Percentiles rank a stretch among this genome's conserved stretches.
Conservation (phyloP, 2,329 filamentous ascomycete species). For the Cercospora sesami region DNA sequence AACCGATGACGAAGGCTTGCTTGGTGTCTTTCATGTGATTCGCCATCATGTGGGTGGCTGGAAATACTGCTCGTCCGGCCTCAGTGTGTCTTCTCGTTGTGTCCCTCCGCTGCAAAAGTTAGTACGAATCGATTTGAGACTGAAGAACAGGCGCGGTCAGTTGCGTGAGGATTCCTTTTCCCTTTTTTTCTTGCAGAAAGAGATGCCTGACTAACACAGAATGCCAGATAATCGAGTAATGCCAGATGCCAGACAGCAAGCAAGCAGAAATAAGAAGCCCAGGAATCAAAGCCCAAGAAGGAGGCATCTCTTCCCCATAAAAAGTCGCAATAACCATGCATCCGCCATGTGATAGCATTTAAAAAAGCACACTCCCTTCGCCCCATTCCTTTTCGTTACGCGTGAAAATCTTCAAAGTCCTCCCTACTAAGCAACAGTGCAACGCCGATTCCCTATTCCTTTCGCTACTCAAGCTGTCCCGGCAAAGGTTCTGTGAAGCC, state of each 20-base stretch:
- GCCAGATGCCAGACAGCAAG: neutral
- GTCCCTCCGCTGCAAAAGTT: neutral
- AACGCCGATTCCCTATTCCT: neutral
- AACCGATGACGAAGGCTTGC: neutral
- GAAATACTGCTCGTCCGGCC: no score
- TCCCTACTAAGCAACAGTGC: neutral
- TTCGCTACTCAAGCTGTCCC: neutral
- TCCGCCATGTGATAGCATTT: neutral
- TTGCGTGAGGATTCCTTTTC: neutral
- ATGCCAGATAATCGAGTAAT: neutral
- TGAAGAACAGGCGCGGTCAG: neutral
- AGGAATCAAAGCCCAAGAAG: neutral
- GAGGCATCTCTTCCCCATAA: neutral
- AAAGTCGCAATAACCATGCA: neutral
- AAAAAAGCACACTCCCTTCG: neutral
- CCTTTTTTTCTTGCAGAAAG: neutral
- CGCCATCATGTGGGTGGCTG: neutral
- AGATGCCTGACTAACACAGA: conserved; percentile 1
- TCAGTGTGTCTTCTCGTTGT: no score
- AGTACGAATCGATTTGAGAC: neutral
- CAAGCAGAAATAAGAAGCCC: neutral
- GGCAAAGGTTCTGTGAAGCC: neutral
- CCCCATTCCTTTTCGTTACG: neutral
- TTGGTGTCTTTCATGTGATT: neutral
- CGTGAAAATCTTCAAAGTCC: neutral